These are phyloP conservation scores for Physaria fendleri DNA, from an alignment of 345 rosid species.

Conservation along the genomic window DNA sequence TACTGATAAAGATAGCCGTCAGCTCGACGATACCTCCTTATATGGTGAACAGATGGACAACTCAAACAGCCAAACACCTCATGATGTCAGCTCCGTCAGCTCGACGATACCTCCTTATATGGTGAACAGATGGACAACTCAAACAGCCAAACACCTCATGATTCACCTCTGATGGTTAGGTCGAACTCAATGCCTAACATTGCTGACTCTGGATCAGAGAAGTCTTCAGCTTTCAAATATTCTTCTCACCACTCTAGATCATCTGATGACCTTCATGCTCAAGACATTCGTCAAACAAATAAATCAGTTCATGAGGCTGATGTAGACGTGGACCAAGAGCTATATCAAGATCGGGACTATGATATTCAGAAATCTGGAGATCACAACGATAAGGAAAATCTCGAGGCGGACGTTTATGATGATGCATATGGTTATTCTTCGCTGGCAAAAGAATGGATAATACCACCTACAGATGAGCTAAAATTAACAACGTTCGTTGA, in stretches of 20 bases:
- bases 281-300: constrained; percentile 34
- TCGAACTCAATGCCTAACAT: constrained; percentile 57
- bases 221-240: constrained; percentile 30
- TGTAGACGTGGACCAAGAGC: constrained; percentile 18
- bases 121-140: constrained; percentile 41
- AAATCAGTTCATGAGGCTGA: constrained; percentile 34
- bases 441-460: constrained; percentile 59
- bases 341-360: constrained; percentile 30
- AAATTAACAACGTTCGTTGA: constrained; percentile 30
- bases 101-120: constrained; percentile 33
- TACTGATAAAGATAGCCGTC: constrained; percentile 45
- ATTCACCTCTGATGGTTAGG: constrained; percentile 36
- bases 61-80: constrained; percentile 33
- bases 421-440: constrained; percentile 51
- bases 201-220: constrained; percentile 32
- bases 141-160: constrained; percentile 35
- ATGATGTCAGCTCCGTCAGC: too few species aligned
- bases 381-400: constrained; percentile 33
- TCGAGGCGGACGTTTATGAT: constrained; percentile 40
- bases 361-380: constrained; percentile 25
- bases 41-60: constrained; percentile 40
- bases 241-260: constrained; percentile 47
- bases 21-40: constrained; percentile 33
- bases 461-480: constrained; percentile 54
- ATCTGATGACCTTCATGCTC: constrained; percentile 45